Conservation (phyloP, 169 alveolate species). For the Plasmodium vivax region DNA sequence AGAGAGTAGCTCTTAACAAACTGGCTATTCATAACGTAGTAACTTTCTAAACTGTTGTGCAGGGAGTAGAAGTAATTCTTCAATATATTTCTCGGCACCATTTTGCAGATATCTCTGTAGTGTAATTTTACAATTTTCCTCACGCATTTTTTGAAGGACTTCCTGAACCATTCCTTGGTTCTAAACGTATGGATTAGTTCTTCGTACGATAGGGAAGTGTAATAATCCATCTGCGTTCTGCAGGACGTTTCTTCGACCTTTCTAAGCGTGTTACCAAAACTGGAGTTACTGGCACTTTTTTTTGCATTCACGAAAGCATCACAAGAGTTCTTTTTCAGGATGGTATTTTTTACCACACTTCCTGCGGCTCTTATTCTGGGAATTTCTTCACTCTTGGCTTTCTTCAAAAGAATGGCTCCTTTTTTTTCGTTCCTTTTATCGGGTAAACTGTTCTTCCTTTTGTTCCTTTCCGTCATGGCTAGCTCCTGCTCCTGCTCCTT, state of each 20-base stretch:
- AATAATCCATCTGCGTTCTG: not conserved
- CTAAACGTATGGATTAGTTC: slow-evolving; percentile 36
- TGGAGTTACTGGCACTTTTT: not conserved
- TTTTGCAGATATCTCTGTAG: slow-evolving; percentile 47
- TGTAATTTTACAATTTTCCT: slow-evolving; percentile 23
- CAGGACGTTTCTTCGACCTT: not conserved
- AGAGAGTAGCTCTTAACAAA: slow-evolving; percentile 50
- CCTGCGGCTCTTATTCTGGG: not conserved
- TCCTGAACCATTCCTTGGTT: slow-evolving; percentile 31
- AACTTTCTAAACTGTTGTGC: slow-evolving; percentile 35
- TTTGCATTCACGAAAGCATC: not conserved
- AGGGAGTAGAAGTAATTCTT: slow-evolving; percentile 55
- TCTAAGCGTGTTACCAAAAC: not conserved
- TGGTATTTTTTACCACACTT: not conserved
- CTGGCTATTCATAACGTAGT: slow-evolving; percentile 18
- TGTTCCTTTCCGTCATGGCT: not conserved
- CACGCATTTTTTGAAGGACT: slow-evolving; percentile 17
- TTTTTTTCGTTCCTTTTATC: not conserved
- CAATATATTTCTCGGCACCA: slow-evolving; percentile 56
- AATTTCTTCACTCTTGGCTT: not conserved
- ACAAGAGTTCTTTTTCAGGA: not conserved
- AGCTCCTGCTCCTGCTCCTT: not conserved
- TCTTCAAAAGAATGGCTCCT: not conserved
- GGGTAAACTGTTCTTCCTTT: not conserved
- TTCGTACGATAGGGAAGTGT: slow-evolving; percentile 23